Conservation (phyloP, 148 eudicot species). For the Heliosperma pusillum region DNA sequence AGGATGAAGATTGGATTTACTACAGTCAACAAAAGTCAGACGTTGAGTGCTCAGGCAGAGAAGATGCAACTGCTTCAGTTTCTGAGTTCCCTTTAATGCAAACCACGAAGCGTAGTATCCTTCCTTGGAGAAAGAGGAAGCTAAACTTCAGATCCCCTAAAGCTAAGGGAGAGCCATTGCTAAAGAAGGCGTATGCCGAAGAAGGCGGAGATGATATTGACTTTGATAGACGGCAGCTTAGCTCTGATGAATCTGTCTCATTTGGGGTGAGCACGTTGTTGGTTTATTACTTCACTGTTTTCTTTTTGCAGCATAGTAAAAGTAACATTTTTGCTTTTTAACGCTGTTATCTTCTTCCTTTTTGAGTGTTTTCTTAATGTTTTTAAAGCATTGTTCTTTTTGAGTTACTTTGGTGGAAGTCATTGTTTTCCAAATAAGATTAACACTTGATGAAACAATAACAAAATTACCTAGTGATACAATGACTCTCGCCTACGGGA, state of each 20-base stretch:
- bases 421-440: no score
- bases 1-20: constrained; percentile 76
- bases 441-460: no score
- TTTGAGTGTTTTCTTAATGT: background rate
- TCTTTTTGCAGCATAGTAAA: background rate
- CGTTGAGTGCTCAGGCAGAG: constrained; percentile 55
- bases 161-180: constrained; percentile 77
- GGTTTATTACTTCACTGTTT: background rate
- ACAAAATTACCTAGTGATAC: no score
- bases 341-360: background rate
- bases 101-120: constrained; percentile 64
- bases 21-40: constrained; percentile 81
- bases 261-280: constrained; percentile 48
- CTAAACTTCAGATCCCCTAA: constrained; percentile 72
- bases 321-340: no score
- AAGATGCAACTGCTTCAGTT: constrained; percentile 39
- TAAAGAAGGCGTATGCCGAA: constrained; percentile 83
- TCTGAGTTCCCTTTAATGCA: constrained; percentile 47
- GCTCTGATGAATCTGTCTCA: constrained; percentile 75
- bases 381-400: no score
- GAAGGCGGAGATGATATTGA: constrained; percentile 95
- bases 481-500: no score
- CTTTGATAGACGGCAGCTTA: constrained; percentile 84
- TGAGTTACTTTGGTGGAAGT: no score
- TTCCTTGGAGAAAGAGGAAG: constrained; percentile 95